Conservation (phyloP, 805 yeast species). For the Starmerella geochares region DNA sequence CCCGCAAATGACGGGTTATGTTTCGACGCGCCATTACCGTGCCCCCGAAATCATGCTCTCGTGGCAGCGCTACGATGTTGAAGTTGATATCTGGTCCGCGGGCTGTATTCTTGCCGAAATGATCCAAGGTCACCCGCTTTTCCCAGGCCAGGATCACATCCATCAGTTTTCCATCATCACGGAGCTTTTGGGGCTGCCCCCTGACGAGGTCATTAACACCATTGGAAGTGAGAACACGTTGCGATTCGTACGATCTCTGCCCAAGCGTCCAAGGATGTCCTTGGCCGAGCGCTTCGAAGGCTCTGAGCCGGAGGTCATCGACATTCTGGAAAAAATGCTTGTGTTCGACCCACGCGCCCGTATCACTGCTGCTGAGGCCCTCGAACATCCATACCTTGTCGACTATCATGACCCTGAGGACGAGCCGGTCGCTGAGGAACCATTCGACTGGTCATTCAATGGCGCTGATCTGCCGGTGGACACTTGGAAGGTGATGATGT, state of each 20-base stretch:
- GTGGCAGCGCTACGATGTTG: slow-evolving; percentile 95
- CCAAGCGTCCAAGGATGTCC: slow-evolving; percentile 86
- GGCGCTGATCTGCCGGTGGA: slow-evolving; percentile 97
- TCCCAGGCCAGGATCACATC: slow-evolving; percentile 97
- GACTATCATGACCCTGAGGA: slow-evolving; percentile 97
- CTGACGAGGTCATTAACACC: slow-evolving; percentile 88
- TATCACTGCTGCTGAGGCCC: slow-evolving; percentile 82
- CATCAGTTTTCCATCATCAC: slow-evolving; percentile 96
- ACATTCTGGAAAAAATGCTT: slow-evolving; percentile 76
- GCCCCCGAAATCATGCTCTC: slow-evolving; percentile 98
- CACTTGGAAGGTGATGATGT: slow-evolving; percentile 99
- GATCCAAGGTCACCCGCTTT: slow-evolving; percentile 93
- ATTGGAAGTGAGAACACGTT: slow-evolving; percentile 92
- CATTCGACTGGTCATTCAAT: slow-evolving; percentile 96
- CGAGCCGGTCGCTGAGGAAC: slow-evolving; percentile 87
- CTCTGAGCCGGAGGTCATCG: slow-evolving; percentile 63
- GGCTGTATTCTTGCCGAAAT: slow-evolving; percentile 96
- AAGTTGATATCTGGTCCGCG: slow-evolving; percentile 96
- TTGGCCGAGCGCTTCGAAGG: slow-evolving; percentile 67
- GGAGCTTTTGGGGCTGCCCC: slow-evolving; percentile 92
- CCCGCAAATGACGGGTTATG: slow-evolving; percentile 98
- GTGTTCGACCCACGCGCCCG: slow-evolving; percentile 92
- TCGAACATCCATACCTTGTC: slow-evolving; percentile 80
- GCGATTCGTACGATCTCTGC: slow-evolving; percentile 86
- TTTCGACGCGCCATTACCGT: slow-evolving; percentile 86